These are phyloP conservation scores for Neofusicoccum parvum DNA, from an alignment of 2,329 filamentous ascomycete species.

Conservation along the genomic window DNA sequence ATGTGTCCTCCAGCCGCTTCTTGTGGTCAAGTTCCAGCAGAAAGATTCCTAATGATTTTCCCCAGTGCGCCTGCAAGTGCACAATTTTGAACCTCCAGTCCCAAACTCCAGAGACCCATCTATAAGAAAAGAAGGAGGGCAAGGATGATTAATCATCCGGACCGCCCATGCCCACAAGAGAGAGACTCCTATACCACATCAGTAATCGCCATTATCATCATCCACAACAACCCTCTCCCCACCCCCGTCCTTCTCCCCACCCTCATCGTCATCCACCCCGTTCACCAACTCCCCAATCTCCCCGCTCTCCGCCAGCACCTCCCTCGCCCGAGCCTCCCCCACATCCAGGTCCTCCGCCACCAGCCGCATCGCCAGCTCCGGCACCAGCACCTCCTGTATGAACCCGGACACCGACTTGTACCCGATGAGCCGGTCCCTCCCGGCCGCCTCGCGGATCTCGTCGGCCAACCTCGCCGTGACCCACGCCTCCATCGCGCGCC, in stretches of 20 bases:
- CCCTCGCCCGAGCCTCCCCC: conserved; percentile 46
- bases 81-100: too few relatives aligned
- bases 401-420: conserved; percentile 34
- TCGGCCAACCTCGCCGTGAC: conserved; percentile 32
- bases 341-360: conserved; percentile 63
- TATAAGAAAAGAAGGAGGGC: too few relatives aligned
- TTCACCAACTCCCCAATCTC: conserved; percentile 69
- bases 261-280: conserved; percentile 61
- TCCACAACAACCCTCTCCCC: background rate
- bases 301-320: conserved; percentile 67
- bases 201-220: background rate
- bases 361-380: conserved; percentile 62
- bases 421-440: conserved; percentile 34
- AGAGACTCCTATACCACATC: background rate
- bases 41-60: too few relatives aligned
- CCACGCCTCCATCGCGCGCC: conserved; percentile 65
- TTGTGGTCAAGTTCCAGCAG: too few relatives aligned
- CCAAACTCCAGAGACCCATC: too few relatives aligned
- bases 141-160: too few relatives aligned
- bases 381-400: conserved; percentile 62
- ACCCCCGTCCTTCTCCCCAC: background rate
- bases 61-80: too few relatives aligned
- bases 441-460: conserved; percentile 30
- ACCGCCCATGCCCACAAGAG: too few relatives aligned
- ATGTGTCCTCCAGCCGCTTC: too few relatives aligned